phyloP scores from a whole-genome alignment of 202 grass and related monocot genomes.

The Panicum hallii region DNA sequence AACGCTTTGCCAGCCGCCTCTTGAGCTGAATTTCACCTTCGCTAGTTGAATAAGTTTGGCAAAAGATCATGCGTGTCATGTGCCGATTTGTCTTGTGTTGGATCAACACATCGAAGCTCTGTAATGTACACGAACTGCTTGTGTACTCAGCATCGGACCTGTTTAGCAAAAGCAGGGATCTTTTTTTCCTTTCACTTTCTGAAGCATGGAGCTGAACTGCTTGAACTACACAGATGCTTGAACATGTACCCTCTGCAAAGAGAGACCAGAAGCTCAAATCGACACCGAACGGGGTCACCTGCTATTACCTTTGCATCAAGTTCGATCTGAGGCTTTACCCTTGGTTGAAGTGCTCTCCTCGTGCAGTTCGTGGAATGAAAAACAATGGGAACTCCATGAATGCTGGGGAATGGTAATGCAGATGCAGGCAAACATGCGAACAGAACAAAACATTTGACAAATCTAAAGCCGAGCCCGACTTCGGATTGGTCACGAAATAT shows the following conservation, averaged over 20 bases:
- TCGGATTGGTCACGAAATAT: too few species aligned
- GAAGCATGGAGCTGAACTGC: not conserved
- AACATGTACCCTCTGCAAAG: not conserved
- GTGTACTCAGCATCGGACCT: not conserved
- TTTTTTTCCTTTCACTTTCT: not conserved
- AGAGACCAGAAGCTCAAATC: too few species aligned
- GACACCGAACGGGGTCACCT: too few species aligned
- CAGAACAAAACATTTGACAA: too few species aligned
- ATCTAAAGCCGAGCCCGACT: too few species aligned
- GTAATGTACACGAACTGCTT: not conserved
- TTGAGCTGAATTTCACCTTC: constrained; percentile 3
- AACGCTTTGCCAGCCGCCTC: not conserved
- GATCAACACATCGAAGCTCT: not conserved
- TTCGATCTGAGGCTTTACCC: too few species aligned
- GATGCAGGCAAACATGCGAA: too few species aligned
- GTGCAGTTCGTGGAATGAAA: too few species aligned
- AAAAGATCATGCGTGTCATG: not conserved
- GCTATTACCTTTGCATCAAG: too few species aligned
- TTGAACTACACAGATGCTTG: not conserved
- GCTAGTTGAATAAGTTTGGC: constrained; percentile 44
- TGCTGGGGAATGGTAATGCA: too few species aligned
- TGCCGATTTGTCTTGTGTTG: not conserved
- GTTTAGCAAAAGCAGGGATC: not conserved
- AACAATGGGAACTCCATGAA: too few species aligned
- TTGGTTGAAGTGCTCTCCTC: too few species aligned